Evolutionary conservation across 108 stramenopile genomes (phyloP), one percentile per base, ranked within the genome.

Genomic region (Epithemia pelagica): DNA sequence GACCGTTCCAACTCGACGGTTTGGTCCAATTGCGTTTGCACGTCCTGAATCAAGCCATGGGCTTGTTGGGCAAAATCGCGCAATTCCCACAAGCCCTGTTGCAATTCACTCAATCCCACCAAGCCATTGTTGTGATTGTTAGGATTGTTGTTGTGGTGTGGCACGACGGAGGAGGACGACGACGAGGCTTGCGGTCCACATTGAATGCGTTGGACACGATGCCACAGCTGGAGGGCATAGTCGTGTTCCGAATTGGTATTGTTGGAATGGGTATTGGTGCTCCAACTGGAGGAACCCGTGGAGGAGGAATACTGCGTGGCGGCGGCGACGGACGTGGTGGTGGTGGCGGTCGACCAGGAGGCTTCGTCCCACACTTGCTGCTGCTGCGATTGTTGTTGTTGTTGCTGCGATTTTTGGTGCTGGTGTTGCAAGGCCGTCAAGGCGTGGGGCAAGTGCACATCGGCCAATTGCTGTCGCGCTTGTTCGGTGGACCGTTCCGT

Each of bases 1-100:
- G 33, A 18, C n/a, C 57, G 30, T 53, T 84, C 83, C 54, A 66
- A 29, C 61, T 76, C 73, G 33, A 79, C 20, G 59, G 80, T 77
- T 32, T 75, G 72, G n/a, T 79, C 69, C 30, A 84, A 55, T 58
- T 78, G 74, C 0, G 52, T n/a, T 28, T 64, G 20, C 1, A 78
- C 64, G 33, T 56, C 54, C 58, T 72, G 52, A 51, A 60, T 64
- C 21, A 67, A 76, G 22, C 1, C 58, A 28, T 65, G 67, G 20
- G 83, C 83, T 30, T 22, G n/a, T 22, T 84, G 80, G 24, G 80
- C 69, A 1, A 46, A 28, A 71, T 84, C 83, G 1, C 69, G 71
- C 32, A 84, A 66, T 69, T 74, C 75, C 83, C 83, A 84, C 46
- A 81, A 62, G 56, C 71, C 75, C 56, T 72, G 71, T 57, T 79